phyloP scores from a whole-genome alignment of 192 early-diverging fungal species.

The Linderina pennispora region DNA sequence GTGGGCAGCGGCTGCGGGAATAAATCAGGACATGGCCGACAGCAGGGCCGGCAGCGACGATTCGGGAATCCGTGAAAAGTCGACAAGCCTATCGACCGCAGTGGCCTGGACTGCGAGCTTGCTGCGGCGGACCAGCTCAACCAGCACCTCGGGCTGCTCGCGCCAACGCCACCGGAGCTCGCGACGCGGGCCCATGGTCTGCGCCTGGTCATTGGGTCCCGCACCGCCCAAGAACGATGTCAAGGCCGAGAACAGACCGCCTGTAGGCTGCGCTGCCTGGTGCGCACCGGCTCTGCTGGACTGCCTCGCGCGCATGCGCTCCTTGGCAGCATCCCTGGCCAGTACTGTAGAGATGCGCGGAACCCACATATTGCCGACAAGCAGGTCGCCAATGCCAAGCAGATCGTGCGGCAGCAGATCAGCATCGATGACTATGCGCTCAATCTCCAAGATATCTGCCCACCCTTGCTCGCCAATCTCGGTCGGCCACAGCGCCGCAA shows the following conservation, averaged over 20 bases:
- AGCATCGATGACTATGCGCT: constrained; percentile 35
- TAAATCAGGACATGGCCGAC: constrained; percentile 12
- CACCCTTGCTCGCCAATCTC: constrained; percentile 58
- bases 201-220: constrained; percentile 3
- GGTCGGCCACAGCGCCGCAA: constrained; percentile 47
- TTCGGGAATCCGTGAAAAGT: constrained; percentile 2
- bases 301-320: constrained; percentile 10
- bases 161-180: constrained; percentile 46
- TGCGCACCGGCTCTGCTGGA: constrained; percentile 3
- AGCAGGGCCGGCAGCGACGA: constrained; percentile 14
- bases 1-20: constrained; percentile 28
- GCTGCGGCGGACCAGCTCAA: constrained; percentile 9
- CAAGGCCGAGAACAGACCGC: constrained; percentile 35
- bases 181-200: constrained; percentile 6
- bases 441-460: constrained; percentile 64
- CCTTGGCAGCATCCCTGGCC: constrained; percentile 24
- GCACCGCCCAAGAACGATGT: constrained; percentile 39
- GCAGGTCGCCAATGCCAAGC: constrained; percentile 6
- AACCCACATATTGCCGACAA: constrained; percentile 21
- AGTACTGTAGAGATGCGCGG: constrained; percentile 29
- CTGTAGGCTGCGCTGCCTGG: constrained; percentile 7
- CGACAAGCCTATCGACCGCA: constrained; percentile 7
- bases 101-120: constrained; percentile 22
- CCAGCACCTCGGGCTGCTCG: constrained; percentile 24
- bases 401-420: constrained; percentile 24